These are phyloP conservation scores for Yamadazyma scolyti DNA, from an alignment of 805 yeast species.

Conservation along the genomic window DNA sequence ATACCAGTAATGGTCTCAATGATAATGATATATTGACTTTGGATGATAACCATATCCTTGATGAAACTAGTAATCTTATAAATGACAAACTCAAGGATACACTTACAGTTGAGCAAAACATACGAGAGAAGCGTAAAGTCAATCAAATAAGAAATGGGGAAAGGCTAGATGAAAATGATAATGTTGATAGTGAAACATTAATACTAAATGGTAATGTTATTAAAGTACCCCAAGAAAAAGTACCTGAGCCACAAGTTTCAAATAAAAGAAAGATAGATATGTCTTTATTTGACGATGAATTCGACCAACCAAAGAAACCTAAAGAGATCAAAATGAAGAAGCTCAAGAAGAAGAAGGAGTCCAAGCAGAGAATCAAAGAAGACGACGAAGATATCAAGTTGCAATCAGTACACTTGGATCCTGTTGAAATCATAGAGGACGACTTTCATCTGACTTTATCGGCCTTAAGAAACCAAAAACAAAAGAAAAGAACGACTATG, in stretches of 20 bases:
- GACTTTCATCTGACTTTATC: slow-evolving; percentile 20
- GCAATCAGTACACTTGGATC: slow-evolving; percentile 29
- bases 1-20: slow-evolving; percentile 37
- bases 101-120: slow-evolving; percentile 14
- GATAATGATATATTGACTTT: slow-evolving; percentile 55
- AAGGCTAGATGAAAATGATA: slow-evolving; percentile 9
- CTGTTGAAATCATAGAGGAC: slow-evolving; percentile 23
- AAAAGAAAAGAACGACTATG: slow-evolving; percentile 21
- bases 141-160: slow-evolving; percentile 10
- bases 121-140: slow-evolving; percentile 13
- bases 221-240: slow-evolving; percentile 5
- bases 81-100: slow-evolving; percentile 29
- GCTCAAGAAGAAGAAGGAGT: slow-evolving; percentile 36
- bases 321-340: slow-evolving; percentile 38
- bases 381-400: slow-evolving; percentile 15
- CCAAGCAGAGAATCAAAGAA: slow-evolving; percentile 19
- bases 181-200: slow-evolving; percentile 11
- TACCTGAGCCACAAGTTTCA: background rate
- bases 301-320: slow-evolving; percentile 2
- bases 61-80: slow-evolving; percentile 29
- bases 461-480: slow-evolving; percentile 18
- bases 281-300: slow-evolving; percentile 9
- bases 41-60: slow-evolving; percentile 43
- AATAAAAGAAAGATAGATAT: slow-evolving; percentile 1
- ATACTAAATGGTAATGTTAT: slow-evolving; percentile 2